Evolutionary conservation across 176 grass and related monocot species (phyloP).

Genomic region (Phragmites australis): DNA sequence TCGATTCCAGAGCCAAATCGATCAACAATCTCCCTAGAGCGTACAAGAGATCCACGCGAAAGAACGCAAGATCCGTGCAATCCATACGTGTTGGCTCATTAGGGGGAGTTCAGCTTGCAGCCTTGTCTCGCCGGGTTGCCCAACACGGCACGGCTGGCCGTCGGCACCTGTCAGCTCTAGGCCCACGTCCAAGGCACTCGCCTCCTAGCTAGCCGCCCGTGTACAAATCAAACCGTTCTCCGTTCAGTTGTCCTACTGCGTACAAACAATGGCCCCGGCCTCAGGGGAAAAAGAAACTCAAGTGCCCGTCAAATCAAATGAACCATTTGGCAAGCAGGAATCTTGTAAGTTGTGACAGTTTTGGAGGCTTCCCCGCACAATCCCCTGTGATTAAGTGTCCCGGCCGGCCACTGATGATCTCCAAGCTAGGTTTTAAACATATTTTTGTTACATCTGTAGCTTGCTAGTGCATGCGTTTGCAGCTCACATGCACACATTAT

Average conservation of each 20-base stretch:
- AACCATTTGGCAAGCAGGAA: neutral
- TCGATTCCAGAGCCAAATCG: neutral
- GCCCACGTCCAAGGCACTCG: neutral
- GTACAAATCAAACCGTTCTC: neutral
- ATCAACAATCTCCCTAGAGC: neutral
- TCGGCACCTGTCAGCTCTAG: neutral
- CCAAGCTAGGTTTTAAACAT: neutral
- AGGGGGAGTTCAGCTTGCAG: too few relatives aligned
- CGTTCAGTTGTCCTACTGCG: neutral
- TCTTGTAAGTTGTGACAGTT: neutral
- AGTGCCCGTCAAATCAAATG: neutral
- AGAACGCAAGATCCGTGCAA: neutral
- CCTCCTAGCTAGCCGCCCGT: neutral
- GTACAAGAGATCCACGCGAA: neutral
- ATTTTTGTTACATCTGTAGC: neutral
- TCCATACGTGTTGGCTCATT: neutral
- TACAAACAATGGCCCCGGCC: too few relatives aligned
- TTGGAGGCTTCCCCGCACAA: constrained; percentile 11
- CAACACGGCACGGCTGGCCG: neutral
- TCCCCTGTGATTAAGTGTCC: neutral
- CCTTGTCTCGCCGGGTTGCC: neutral
- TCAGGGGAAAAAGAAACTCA: too few relatives aligned
- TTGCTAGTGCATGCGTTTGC: neutral
- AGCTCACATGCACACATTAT: neutral
- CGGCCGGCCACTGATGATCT: neutral